Base-by-base conservation (phyloP, 805 yeast genomes). In the Sungouiozyma intestinalis region DNA sequence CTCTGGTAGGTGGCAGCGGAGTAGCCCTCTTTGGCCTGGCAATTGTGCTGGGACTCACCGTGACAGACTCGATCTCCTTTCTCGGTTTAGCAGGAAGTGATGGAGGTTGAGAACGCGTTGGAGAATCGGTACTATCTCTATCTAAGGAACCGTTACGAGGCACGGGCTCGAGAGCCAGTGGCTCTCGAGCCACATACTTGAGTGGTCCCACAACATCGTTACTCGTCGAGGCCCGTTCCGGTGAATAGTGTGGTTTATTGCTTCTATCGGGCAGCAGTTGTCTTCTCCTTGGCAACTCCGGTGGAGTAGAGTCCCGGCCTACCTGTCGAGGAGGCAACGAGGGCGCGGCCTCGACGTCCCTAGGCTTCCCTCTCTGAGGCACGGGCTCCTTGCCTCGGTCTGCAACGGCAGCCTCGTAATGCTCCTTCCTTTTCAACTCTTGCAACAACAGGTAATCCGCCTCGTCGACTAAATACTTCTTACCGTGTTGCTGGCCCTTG, bases 391-490 rank as follows among this genome's bases (percentile, higher is more conserved):
- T 18, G 16, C 29, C 31, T 15, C 15, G 3, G 14, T 3, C 21
- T 18, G 15, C 18, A 3, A 34, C 24, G 2, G 31, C 35, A 29
- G 19, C 17, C 11, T 38, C 39, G 3, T 18, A 16, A 7, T 15
- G 4, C n/a, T 32, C 21, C 17, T 20, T 19, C 24, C 40, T 38
- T 54, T 60, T 34, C 53, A 34, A 33, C 45, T 42, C 7, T 42
- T 53, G 55, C 24, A 60, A 39, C 5, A 60, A 40, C 8, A 46
- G 35, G 43, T 52, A 60, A 37, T 60, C 64, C 19, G 57, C 63
- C 35, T 55, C 56, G 2, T 61, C 54, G 5, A 60, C 46, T 1
- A 48, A 38, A 37, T 44, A 57, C 7, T 48, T 47, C 24, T 42
- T 47, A 5, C 17, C 38, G 3, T 36, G 33, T 24, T 31, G 33